Evolutionary conservation across 2,329 filamentous ascomycete genomes (phyloP), one percentile per base, ranked within the genome.

Genomic region (Aspergillus novoparasiticus): DNA sequence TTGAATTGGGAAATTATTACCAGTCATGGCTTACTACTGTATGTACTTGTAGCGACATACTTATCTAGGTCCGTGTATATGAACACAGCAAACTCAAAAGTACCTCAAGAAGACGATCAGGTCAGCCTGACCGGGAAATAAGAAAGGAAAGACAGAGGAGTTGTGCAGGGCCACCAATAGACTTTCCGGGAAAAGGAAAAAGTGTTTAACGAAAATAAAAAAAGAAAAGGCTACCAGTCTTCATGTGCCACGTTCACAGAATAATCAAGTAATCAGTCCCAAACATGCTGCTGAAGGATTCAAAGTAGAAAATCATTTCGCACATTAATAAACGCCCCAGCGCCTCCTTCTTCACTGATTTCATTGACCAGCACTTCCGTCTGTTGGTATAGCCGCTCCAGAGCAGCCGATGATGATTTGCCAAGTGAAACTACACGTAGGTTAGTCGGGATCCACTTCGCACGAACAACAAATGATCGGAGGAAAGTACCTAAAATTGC

Each of bases 321-420:
- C 62, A 91, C 84, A 77, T 91, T 94, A 70, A 97, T 86, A 76
- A 98, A 94, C 34, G 93, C 90, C 43, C 91, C 93, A 12, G 90
- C 85, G 36, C 93, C 91, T 62, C 94, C 93, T 46, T 92, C 89
- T 71, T 90, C 87, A 54, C 90, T 87, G 16, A 97, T 83, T 61
- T 94, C 90, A 63, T 93, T 90, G n/a, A 98, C 85, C 16, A 98
- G 82, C 1, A 92, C 91, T 67, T 89, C 90, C 0, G 93, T 96
- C 79, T 97, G 93, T 64, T 94, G 91, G 73, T 91, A 93, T 6
- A 97, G 77, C 64, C 88, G 90, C 77, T 98, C 94, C 34, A 99
- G 79, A 1, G 93, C 92, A 2, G 95, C 92, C 5, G 90, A 89
- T 3, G 92, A 93, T 0, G 93, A 94, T 79, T 96, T 96, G 57